These are phyloP conservation scores for Pseudocercospora ulei DNA, from an alignment of 2,329 filamentous ascomycete genomes.

Conservation along the genomic window DNA sequence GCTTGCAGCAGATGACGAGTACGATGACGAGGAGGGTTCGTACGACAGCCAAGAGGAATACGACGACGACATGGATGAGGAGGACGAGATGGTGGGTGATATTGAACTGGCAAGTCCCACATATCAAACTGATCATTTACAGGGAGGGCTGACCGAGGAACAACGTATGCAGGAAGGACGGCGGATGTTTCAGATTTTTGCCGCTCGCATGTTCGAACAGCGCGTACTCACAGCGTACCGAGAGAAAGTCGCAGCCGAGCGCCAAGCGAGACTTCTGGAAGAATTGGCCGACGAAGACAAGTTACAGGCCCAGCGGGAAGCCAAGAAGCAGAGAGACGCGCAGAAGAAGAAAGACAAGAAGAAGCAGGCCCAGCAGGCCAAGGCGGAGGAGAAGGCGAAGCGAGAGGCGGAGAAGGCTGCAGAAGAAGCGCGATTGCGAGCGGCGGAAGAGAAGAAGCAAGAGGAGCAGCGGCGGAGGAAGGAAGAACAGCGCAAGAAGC, in stretches of 20 bases:
- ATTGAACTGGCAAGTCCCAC: constrained; percentile 20
- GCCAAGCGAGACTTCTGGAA: constrained; percentile 79
- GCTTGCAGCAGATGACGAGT: constrained; percentile 62
- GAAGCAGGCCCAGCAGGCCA: constrained; percentile 72
- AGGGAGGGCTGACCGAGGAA: constrained; percentile 96
- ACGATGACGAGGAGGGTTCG: constrained; percentile 64
- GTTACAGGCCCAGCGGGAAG: constrained; percentile 67
- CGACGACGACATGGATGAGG: constrained; percentile 50
- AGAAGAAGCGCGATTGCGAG: constrained; percentile 67
- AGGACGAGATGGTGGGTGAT: constrained; percentile 51
- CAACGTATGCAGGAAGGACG: constrained; percentile 98
- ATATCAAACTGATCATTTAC: constrained; percentile 35
- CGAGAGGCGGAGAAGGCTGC: constrained; percentile 82
- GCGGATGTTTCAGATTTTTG: constrained; percentile 99
- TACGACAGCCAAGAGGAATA: constrained; percentile 55
- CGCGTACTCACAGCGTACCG: constrained; percentile 92
- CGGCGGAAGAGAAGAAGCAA: constrained; percentile 64
- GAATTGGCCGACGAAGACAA: constrained; percentile 80
- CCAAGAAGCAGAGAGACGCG: constrained; percentile 86
- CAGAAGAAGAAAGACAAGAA: constrained; percentile 94
- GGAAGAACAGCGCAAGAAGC: constrained; percentile 85
- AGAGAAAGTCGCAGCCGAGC: constrained; percentile 89
- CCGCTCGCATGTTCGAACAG: constrained; percentile 98
- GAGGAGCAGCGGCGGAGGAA: constrained; percentile 73
- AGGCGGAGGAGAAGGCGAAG: constrained; percentile 81